A percentile compares a stretch with the other conserved stretches of the same genome.
Evolutionary conservation across 805 yeast species (phyloP).

Genomic region (Yarrowia hollandica): DNA sequence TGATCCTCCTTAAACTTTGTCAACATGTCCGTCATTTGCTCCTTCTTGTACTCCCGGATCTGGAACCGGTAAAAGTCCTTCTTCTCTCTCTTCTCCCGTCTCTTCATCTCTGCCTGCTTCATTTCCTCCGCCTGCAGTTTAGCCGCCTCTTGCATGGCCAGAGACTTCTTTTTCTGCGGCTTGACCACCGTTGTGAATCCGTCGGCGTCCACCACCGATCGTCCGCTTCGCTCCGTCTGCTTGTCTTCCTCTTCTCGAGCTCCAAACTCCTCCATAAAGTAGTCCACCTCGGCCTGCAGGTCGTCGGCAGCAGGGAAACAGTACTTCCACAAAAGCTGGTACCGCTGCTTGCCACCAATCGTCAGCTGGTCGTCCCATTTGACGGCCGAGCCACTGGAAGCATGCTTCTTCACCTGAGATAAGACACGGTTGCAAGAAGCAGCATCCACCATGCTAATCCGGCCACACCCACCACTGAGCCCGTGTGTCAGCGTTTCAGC

Average conservation of each 20-base stretch:
- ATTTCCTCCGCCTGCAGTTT: slow-evolving; percentile 27
- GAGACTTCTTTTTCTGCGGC: slow-evolving; percentile 76
- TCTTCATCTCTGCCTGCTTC: slow-evolving; percentile 48
- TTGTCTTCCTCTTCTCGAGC: slow-evolving; percentile 57
- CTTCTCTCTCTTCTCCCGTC: slow-evolving; percentile 65
- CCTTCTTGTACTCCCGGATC: slow-evolving; percentile 88
- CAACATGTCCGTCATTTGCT: slow-evolving; percentile 84
- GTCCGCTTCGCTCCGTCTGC: slow-evolving; percentile 43
- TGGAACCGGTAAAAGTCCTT: slow-evolving; percentile 95
- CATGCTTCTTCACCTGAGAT: slow-evolving; percentile 56
- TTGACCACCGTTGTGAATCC: slow-evolving; percentile 92
- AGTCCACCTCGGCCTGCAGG: slow-evolving; percentile 58
- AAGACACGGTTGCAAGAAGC: slow-evolving; percentile 65
- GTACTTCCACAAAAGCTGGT: slow-evolving; percentile 26
- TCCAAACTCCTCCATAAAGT: slow-evolving; percentile 66
- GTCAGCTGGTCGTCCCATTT: slow-evolving; percentile 40
- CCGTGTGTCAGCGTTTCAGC: slow-evolving; percentile 25
- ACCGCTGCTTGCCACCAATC: slow-evolving; percentile 37
- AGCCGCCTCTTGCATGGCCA: slow-evolving; percentile 49
- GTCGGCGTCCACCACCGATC: slow-evolving; percentile 71
- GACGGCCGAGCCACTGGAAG: slow-evolving; percentile 29
- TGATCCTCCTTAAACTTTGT: slow-evolving; percentile 87
- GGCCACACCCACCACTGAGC: slow-evolving; percentile 46
- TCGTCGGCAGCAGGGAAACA: slow-evolving; percentile 47
- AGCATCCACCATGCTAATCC: slow-evolving; percentile 73